Base-by-base conservation (phyloP, 257 asterid genomes). In the Anisodus tanguticus region DNA sequence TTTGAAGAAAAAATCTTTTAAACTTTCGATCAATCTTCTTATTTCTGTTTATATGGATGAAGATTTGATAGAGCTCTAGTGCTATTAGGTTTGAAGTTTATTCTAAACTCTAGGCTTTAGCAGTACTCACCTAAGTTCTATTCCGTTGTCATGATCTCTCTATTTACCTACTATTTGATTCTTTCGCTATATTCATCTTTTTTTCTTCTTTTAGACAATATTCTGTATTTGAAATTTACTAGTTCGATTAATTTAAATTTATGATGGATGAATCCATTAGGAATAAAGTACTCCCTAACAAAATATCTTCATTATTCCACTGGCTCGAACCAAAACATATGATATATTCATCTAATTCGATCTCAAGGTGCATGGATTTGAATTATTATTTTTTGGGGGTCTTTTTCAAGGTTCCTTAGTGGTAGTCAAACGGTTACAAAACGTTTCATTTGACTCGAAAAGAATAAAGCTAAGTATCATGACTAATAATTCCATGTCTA, bases 381-480 rank as follows among this genome's bases (percentile, higher is more conserved):
- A 51, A 12, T 4, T 9, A 0, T 63, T 15, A 4, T 2, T 19
- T 19, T 11, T 12, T 70, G 35, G 15, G 35, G 15, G 8, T 12
- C 49, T 47, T 49, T 19, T 22, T 10, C 11, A 19, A 49, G 22
- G 45, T 74, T 19, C 22, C n/a, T 77, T 26, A 53, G 49, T 53
- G 63, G 26, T 77, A 54, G 49, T 77, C 81, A 76, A 77, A 53
- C 64, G 26, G 49, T 77, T 53, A 77, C 64, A 53, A 77, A 76
- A 77, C 64, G 64, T 26, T 53, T 77, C 64, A 26, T 53, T 26
- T 53, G 81, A 53, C 81, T 77, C 3, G 39, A 77, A 77, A 22
- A 26, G 1, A 15, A 13, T 7, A 53, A 17, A 26, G 13, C 4
- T 26, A 6, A 77, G 3, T 77, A 26, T 74, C 62, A 74, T 74